A percentile compares a stretch with the other conserved stretches of the same genome.
Evolutionary conservation across 305 asterid species (phyloP).

Genomic region (Fraxinus dipetala): DNA sequence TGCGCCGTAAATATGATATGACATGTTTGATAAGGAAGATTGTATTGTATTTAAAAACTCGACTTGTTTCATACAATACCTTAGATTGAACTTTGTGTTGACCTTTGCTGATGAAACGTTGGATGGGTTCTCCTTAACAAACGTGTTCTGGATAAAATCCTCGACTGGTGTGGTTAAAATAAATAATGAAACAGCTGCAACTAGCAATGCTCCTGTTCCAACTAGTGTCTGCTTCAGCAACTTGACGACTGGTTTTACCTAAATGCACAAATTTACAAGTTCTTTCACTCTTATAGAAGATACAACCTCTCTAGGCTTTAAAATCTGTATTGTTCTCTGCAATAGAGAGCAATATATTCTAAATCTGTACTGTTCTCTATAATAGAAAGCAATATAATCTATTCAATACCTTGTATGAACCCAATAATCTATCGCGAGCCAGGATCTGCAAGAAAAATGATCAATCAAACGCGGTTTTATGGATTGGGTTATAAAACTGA

Average conservation of each 20-base stretch:
- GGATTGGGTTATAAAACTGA: neutral
- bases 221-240: conserved; percentile 87
- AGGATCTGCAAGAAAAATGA: conserved; percentile 53
- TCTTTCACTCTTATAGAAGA: conserved; percentile 3
- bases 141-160: conserved; percentile 52
- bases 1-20: neutral
- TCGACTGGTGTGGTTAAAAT: conserved; percentile 80
- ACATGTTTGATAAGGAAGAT: neutral
- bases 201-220: conserved; percentile 83
- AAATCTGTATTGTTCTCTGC: neutral
- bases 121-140: conserved; percentile 35
- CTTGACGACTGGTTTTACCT: conserved; percentile 90
- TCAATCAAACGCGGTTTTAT: neutral
- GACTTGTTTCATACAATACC: conserved; percentile 36
- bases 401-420: conserved; percentile 73
- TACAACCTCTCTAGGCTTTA: conserved; percentile 7
- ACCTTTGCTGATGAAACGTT: conserved; percentile 43
- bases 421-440: conserved; percentile 83
- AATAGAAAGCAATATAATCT: conserved; percentile 8
- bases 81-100: conserved; percentile 45
- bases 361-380: too few relatives aligned
- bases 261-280: conserved; percentile 21
- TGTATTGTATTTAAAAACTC: neutral
- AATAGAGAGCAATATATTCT: neutral
- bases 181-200: conserved; percentile 61